These are phyloP conservation scores for Daldinia loculata DNA, from an alignment of 495 filamentous ascomycete species.

Conservation along the genomic window DNA sequence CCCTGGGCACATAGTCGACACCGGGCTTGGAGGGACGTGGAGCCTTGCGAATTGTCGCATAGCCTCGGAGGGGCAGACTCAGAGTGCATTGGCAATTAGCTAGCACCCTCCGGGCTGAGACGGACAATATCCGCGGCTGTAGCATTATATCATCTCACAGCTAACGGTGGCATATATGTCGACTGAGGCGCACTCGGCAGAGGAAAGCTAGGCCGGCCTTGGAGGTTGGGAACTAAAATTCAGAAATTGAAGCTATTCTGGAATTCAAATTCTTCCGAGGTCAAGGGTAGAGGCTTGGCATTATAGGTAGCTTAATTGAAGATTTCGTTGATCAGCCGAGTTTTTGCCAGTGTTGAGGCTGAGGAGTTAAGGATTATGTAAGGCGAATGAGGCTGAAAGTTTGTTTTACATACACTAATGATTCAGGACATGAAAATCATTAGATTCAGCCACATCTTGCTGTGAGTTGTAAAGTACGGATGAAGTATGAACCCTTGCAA, in stretches of 20 bases:
- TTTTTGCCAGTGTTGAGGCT: conserved; percentile 19
- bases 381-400: background rate
- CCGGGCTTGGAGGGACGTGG: conserved; percentile 45
- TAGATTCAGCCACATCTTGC: conserved; percentile 5
- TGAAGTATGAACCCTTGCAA: conserved; percentile 16
- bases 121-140: conserved; percentile 69
- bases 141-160: conserved; percentile 60
- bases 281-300: conserved; percentile 23
- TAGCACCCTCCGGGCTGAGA: conserved; percentile 55
- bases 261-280: conserved; percentile 42
- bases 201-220: conserved; percentile 24
- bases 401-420: background rate
- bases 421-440: background rate
- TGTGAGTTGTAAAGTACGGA: background rate
- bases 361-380: background rate
- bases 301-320: background rate
- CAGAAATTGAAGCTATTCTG: conserved; percentile 43
- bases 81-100: conserved; percentile 55
- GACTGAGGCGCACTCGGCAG: conserved; percentile 17
- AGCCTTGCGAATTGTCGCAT: conserved; percentile 63
- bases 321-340: conserved; percentile 14
- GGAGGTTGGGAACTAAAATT: conserved; percentile 28
- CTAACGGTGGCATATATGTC: conserved; percentile 13
- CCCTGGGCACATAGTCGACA: conserved; percentile 51
- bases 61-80: conserved; percentile 56